A percentile compares a stretch with the other conserved stretches of the same genome.
Conservation (phyloP, 2,329 filamentous ascomycete species). For the Neoascochyta sp. region DNA sequence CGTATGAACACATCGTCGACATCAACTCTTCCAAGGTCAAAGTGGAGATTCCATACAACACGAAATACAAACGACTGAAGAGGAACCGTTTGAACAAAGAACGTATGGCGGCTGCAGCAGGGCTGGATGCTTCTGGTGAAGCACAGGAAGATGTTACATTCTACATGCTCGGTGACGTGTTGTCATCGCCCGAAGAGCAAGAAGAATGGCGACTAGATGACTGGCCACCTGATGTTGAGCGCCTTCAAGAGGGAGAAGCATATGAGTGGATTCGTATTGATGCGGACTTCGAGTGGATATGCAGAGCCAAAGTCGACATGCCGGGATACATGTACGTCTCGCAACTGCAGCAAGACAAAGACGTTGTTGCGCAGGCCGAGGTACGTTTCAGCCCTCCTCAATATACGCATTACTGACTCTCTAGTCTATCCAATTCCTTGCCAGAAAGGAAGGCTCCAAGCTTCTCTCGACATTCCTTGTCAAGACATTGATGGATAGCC, state of each 20-base stretch:
- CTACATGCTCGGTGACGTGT: slow-evolving; percentile 87
- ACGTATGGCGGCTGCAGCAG: slow-evolving; percentile 61
- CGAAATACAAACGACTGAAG: slow-evolving; percentile 97
- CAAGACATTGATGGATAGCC: slow-evolving; percentile 81
- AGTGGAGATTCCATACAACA: slow-evolving; percentile 97
- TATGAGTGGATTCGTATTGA: slow-evolving; percentile 99
- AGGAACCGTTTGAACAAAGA: slow-evolving; percentile 79
- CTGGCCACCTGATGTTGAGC: slow-evolving; percentile 85
- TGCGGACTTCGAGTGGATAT: slow-evolving; percentile 97
- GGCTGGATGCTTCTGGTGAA: slow-evolving; percentile 60
- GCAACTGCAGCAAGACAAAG: slow-evolving; percentile 92
- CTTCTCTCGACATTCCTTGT: slow-evolving; percentile 86
- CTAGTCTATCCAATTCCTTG: slow-evolving; percentile 69
- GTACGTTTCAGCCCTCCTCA: slow-evolving; percentile 14
- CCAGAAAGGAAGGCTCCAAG: slow-evolving; percentile 64
- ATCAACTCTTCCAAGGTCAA: slow-evolving; percentile 82
- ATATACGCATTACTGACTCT: slow-evolving; percentile 1
- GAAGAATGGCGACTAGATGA: slow-evolving; percentile 80
- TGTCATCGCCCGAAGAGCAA: slow-evolving; percentile 78
- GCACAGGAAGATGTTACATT: slow-evolving; percentile 74
- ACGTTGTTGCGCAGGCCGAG: slow-evolving; percentile 79
- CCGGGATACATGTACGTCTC: slow-evolving; percentile 97
- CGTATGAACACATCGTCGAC: slow-evolving; percentile 96
- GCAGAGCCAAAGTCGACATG: slow-evolving; percentile 72
- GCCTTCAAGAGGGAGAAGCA: slow-evolving; percentile 89